Percentiles rank a stretch among this genome's conserved stretches.
Conservation (phyloP, 2,329 filamentous ascomycete species). For the Keithomyces neogunnii region DNA sequence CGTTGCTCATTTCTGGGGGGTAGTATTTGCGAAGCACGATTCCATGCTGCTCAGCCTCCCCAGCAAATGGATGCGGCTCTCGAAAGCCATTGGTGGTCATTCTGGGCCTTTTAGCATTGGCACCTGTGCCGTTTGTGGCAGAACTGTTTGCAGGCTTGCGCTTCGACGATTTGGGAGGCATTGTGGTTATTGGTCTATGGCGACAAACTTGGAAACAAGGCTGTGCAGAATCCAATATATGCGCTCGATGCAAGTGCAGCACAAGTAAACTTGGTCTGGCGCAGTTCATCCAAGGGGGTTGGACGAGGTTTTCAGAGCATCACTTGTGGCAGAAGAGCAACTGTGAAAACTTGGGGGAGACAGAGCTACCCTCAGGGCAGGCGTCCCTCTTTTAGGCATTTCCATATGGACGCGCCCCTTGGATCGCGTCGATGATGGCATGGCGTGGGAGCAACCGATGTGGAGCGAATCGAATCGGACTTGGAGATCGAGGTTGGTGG, state of each 20-base stretch:
- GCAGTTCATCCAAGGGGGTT: neutral
- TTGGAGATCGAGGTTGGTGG: constrained; percentile 18
- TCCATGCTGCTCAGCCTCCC: constrained; percentile 42
- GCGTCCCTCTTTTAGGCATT: neutral
- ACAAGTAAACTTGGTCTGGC: neutral
- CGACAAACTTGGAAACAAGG: neutral
- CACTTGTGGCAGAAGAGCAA: neutral
- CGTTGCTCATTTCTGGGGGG: constrained; percentile 77
- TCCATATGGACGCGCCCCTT: neutral
- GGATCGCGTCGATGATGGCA: constrained; percentile 14
- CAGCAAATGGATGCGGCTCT: constrained; percentile 37
- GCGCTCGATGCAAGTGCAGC: neutral
- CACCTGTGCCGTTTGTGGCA: constrained; percentile 15
- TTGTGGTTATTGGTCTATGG: constrained; percentile 13
- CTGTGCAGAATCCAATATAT: neutral
- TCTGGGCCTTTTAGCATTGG: constrained; percentile 25
- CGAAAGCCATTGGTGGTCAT: constrained; percentile 26
- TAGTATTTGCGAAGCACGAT: constrained; percentile 71
- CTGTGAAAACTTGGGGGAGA: neutral
- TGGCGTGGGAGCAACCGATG: constrained; percentile 19
- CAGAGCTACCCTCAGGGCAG: neutral
- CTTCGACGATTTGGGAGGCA: constrained; percentile 19
- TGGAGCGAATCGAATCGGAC: constrained; percentile 20
- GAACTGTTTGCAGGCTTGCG: constrained; percentile 17
- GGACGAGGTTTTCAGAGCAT: neutral